Base-by-base conservation (phyloP, 2,329 filamentous ascomycete genomes). In the Fusarium kyushuense region DNA sequence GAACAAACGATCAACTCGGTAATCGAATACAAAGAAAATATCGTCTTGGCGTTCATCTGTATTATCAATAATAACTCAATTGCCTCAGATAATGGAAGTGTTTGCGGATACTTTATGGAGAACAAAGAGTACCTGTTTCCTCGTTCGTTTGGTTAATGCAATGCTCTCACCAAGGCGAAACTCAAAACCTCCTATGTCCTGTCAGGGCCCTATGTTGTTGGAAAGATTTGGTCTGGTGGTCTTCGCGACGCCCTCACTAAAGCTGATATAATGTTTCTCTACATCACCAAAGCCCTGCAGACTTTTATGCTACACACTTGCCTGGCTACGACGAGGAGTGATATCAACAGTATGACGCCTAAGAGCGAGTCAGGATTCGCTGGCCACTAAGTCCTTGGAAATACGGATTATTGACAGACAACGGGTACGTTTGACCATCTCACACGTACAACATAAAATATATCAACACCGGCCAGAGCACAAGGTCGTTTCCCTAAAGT, bases 91-190 rank as follows among this genome's bases (percentile, higher is more conserved):
- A 30, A 30, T 11, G 13, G 19, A 19, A 19, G 27, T 7, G 8
- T 30, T 27, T 27, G 4, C 16, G 23, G 23, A 25, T 25, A 25
- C 30, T 35, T 32, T 36, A 33, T 47, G 38, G 19, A 9, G 42
- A 8, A 33, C 23, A 25, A 21, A 40, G 33, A n/a, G 38, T 30
- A 33, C 43, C 17, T 49, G 30, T 27, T 30, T 38, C 8, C 23
- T n/a, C 21, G 29, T 21, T 19, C 14, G 17, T 51, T 23, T 29
- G 14, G 21, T 38, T 30, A 17, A 43, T 61, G 33, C 55, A 62
- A 69, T 63, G 35, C 25, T 48, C 33, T 52, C 35, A 32, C 47
- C 54, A 54, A n/a, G 29, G 32, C 52, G 30, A 64, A 58, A 64
- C 53, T 48, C 21, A 30, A 42, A 17, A 19, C 27, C 35, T 17